Conservation (phyloP, 2,329 filamentous ascomycete species). For the Penicillium griseofulvum region DNA sequence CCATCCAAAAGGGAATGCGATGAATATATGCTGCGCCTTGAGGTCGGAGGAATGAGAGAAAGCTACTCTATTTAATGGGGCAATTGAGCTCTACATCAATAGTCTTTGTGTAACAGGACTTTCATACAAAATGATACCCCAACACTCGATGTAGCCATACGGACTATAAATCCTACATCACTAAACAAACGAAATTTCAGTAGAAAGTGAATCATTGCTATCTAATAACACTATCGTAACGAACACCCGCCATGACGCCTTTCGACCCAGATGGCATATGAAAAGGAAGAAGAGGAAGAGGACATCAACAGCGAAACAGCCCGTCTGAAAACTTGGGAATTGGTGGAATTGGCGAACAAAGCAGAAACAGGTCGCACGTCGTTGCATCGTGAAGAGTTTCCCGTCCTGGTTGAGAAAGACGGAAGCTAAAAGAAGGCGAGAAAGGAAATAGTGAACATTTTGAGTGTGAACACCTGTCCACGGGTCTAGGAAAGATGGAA, state of each 20-base stretch:
- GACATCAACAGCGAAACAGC: constrained; percentile 10
- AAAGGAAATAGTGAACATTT: background rate
- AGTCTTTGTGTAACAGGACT: background rate
- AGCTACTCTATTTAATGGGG: background rate
- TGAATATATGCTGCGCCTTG: background rate
- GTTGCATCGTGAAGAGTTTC: constrained; percentile 19
- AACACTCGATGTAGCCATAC: background rate
- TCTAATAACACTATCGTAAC: constrained; percentile 25
- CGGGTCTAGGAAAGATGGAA: constrained; percentile 80
- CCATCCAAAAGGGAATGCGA: background rate
- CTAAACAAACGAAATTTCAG: background rate
- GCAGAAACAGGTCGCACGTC: constrained; percentile 17
- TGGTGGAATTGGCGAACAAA: constrained; percentile 7
- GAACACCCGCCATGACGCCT: constrained; percentile 21
- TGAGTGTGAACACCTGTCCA: background rate
- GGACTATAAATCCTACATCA: background rate
- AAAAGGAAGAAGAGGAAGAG: constrained; percentile 3
- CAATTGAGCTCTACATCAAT: background rate
- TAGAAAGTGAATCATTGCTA: constrained; percentile 21
- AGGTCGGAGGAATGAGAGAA: background rate
- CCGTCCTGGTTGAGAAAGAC: constrained; percentile 2
- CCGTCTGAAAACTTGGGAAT: constrained; percentile 17
- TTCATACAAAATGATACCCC: background rate
- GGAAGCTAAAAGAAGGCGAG: constrained; percentile 3
- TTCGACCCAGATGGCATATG: constrained; percentile 16